Evolutionary conservation across 768 basidiomycete genomes (phyloP).

Genomic region (Tephrocybe sp.): DNA sequence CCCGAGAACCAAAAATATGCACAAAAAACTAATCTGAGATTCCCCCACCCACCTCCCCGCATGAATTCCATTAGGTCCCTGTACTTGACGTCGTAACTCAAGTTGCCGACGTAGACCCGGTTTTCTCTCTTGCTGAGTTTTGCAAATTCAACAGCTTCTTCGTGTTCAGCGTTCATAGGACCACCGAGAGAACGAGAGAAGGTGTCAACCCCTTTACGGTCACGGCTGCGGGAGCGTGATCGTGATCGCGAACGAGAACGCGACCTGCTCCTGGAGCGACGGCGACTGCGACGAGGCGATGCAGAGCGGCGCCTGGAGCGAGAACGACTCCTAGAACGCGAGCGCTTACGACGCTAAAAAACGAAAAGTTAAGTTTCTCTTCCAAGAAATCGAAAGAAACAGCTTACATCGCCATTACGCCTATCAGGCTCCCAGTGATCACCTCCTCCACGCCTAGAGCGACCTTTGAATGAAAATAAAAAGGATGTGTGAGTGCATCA

Average conservation of each 20-base stretch:
- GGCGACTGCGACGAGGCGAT: slow-evolving; percentile 64
- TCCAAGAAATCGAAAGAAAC: slow-evolving; percentile 4
- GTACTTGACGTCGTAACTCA: slow-evolving; percentile 98
- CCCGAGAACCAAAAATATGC: slow-evolving; percentile 32
- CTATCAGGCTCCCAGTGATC: slow-evolving; percentile 88
- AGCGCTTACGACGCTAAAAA: slow-evolving; percentile 63
- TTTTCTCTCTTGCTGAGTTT: slow-evolving; percentile 98
- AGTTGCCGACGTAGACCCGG: slow-evolving; percentile 97
- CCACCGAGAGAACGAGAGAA: slow-evolving; percentile 82
- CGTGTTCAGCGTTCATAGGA: slow-evolving; percentile 86
- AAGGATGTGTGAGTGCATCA: neutral
- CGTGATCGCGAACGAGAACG: slow-evolving; percentile 44
- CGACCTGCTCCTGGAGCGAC: slow-evolving; percentile 64
- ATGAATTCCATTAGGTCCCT: slow-evolving; percentile 99
- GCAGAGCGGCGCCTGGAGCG: slow-evolving; percentile 66
- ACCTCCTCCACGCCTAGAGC: slow-evolving; percentile 45
- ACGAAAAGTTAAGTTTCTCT: slow-evolving; percentile 3
- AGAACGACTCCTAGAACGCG: slow-evolving; percentile 64
- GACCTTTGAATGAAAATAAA: slow-evolving; percentile 22
- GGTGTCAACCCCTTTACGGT: slow-evolving; percentile 57
- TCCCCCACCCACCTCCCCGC: slow-evolving; percentile 98
- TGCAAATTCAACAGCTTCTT: slow-evolving; percentile 93
- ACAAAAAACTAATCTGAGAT: slow-evolving; percentile 59
- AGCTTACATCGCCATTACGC: slow-evolving; percentile 67
- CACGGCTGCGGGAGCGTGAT: slow-evolving; percentile 48